Conservation (phyloP, 2,329 filamentous ascomycete genomes). For the Sclerotinia spermophila region DNA sequence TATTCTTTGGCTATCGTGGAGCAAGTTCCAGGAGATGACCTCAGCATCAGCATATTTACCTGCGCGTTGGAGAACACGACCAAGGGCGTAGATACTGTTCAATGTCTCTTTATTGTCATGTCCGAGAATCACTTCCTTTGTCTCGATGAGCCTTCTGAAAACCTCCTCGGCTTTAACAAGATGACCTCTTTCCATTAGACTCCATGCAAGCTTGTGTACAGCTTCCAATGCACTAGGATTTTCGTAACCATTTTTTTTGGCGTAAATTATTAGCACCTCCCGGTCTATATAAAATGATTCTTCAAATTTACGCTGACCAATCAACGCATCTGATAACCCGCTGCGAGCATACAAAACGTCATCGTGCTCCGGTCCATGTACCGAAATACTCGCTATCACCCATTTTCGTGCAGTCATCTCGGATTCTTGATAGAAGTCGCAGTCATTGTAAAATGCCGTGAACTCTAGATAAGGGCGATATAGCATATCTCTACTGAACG, state of each 20-base stretch:
- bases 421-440: neutral
- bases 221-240: neutral
- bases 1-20: neutral
- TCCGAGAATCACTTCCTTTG: neutral
- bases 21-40: neutral
- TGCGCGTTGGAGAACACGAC: accelerated
- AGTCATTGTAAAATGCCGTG: neutral
- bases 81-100: neutral
- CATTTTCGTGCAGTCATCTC: neutral
- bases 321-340: accelerated
- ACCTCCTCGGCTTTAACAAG: constrained; percentile 15
- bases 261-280: neutral
- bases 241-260: neutral
- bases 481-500: neutral
- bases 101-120: accelerated
- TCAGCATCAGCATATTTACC: neutral
- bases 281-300: neutral
- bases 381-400: too few species aligned
- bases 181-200: constrained; percentile 1
- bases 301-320: accelerated
- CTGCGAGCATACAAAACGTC: accelerated
- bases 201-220: constrained; percentile 1
- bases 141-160: neutral
- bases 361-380: neutral
- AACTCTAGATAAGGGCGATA: neutral